Evolutionary conservation across 306 rosid species (phyloP), one percentile per base, ranked within the genome.

Genomic region (Cucurbita ficifolia): DNA sequence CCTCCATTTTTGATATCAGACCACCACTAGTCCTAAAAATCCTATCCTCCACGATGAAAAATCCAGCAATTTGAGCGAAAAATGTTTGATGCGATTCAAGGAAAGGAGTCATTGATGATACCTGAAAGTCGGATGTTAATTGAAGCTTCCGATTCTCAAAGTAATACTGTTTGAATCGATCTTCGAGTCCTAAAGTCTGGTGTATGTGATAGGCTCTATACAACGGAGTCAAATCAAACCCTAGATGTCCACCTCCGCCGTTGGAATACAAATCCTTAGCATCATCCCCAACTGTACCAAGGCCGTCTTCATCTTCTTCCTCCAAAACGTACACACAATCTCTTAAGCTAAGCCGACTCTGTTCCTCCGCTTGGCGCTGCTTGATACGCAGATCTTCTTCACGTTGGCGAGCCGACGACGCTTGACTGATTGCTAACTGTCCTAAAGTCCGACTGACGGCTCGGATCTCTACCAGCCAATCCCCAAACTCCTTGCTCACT

Each of bases 301-400:
- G 59, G 63, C 77, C 97, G 39, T 94, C 96, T 14, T 89, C 99
- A 18, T 94, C 96, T 8, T 94, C 99, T 69, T 88, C 96, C 79
- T 95, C 92, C 79, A 95, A 75, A 18, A 92, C 91, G 76, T 95
- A 95, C 36, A 89, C 95, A 18, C 97, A 91, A 70, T 95, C 99
- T 48, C 99, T 77, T 10, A 95, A 85, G 74, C 97, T 95, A 58
- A 95, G 96, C 53, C 99, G 87, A 60, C 97, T 91, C 87, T 95
- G 99, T 79, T 95, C 99, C 90, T 95, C 99, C 33, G 99, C 99
- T 74, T 95, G 96, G 2, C 99, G 92, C 88, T 95, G 99, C 87
- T 95, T 95, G 70, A 89, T 95, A 62, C 99, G 77, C 51, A 95
- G 96, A 81, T 94, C 99, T 83, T 95, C 99, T 71, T 95, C 99